Conservation (phyloP, 2,329 filamentous ascomycete genomes). For the Teratosphaeria viscida region DNA sequence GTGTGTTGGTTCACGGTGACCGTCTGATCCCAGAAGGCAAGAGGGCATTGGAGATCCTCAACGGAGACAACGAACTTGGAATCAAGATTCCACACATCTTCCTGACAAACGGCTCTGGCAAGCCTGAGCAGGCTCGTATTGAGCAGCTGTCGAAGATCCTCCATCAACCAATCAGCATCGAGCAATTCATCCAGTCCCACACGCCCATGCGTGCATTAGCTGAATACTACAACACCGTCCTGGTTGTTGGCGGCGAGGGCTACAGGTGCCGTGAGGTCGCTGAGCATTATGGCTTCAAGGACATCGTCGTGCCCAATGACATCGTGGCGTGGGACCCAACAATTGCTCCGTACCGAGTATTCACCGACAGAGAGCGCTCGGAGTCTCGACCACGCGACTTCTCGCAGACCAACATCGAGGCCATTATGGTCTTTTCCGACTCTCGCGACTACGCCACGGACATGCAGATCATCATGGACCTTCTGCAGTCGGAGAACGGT, state of each 20-base stretch:
- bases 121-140: slow-evolving; percentile 55
- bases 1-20: slow-evolving; percentile 64
- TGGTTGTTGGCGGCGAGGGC: slow-evolving; percentile 65
- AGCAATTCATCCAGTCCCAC: slow-evolving; percentile 70
- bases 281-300: slow-evolving; percentile 63
- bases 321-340: slow-evolving; percentile 59
- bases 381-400: slow-evolving; percentile 62
- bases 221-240: slow-evolving; percentile 66
- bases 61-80: slow-evolving; percentile 65
- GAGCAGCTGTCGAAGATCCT: slow-evolving; percentile 59
- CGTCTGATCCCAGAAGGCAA: slow-evolving; percentile 58
- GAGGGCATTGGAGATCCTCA: slow-evolving; percentile 58
- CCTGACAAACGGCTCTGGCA: slow-evolving; percentile 64
- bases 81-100: slow-evolving; percentile 70
- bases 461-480: slow-evolving; percentile 66
- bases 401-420: slow-evolving; percentile 59
- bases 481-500: slow-evolving; percentile 58
- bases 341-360: slow-evolving; percentile 58
- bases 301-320: slow-evolving; percentile 64
- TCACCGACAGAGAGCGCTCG: slow-evolving; percentile 56
- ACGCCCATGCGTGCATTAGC: slow-evolving; percentile 66
- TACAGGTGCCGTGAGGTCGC: slow-evolving; percentile 65
- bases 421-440: slow-evolving; percentile 66
- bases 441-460: slow-evolving; percentile 65
- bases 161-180: slow-evolving; percentile 52